phyloP scores from a whole-genome alignment of 768 basidiomycete genomes.

The Strobilomyces confusus region DNA sequence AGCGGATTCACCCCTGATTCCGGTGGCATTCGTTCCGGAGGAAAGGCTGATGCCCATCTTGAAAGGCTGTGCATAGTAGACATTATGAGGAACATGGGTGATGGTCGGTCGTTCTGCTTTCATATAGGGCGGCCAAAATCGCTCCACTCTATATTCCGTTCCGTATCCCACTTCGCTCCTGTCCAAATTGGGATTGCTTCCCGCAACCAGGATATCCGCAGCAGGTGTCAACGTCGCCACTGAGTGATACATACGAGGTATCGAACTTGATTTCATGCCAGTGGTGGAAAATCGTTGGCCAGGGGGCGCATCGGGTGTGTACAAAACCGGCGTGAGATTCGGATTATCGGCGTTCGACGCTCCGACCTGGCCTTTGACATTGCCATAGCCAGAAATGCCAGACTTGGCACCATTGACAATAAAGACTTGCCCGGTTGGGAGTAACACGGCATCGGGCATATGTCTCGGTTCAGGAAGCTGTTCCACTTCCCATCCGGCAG shows the following conservation, averaged over 20 bases:
- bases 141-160: slow-evolving; percentile 88
- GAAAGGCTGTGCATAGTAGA: slow-evolving; percentile 46
- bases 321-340: slow-evolving; percentile 64
- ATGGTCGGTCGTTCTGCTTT: slow-evolving; percentile 53
- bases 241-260: slow-evolving; percentile 81
- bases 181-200: slow-evolving; percentile 82
- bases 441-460: slow-evolving; percentile 79
- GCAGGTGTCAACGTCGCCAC: slow-evolving; percentile 72
- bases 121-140: slow-evolving; percentile 84
- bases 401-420: slow-evolving; percentile 73
- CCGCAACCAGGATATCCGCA: slow-evolving; percentile 73
- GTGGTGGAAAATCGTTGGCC: slow-evolving; percentile 56
- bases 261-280: slow-evolving; percentile 60
- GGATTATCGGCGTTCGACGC: slow-evolving; percentile 77
- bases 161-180: slow-evolving; percentile 67
- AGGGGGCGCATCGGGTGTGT: slow-evolving; percentile 49
- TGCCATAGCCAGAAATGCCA: slow-evolving; percentile 77
- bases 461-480: slow-evolving; percentile 68
- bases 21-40: slow-evolving; percentile 31
- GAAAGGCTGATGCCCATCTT: slow-evolving; percentile 43
- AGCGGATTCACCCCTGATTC: slow-evolving; percentile 46
- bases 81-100: slow-evolving; percentile 26
- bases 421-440: slow-evolving; percentile 71
- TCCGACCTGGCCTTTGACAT: slow-evolving; percentile 65
- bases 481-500: slow-evolving; percentile 69